Conservation (phyloP, 2,329 filamentous ascomycete species). For the Penicillium sp. region DNA sequence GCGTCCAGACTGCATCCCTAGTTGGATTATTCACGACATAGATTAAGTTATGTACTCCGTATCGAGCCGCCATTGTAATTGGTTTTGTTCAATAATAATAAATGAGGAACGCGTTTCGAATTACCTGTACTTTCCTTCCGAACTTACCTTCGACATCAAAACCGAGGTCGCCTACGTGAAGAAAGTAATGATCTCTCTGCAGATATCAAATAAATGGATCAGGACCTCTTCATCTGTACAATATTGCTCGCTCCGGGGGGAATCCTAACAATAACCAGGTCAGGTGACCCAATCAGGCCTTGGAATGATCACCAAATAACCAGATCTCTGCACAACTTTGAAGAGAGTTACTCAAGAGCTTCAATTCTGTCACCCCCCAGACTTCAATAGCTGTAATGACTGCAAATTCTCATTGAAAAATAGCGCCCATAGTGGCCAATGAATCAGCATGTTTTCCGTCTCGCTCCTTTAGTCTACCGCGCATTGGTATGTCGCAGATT, state of each 20-base stretch:
- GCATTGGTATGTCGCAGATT: slow-evolving; percentile 12
- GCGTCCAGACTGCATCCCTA: neutral
- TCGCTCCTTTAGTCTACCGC: neutral
- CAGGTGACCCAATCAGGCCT: neutral
- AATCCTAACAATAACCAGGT: neutral
- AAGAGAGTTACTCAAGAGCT: neutral
- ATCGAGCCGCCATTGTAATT: neutral
- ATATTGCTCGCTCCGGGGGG: neutral
- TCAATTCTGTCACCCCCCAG: too few relatives aligned
- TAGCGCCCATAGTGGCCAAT: neutral
- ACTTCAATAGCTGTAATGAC: neutral
- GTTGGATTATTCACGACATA: neutral
- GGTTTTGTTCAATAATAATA: neutral
- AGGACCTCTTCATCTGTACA: neutral
- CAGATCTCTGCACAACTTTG: too few relatives aligned
- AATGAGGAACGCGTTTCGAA: too few relatives aligned
- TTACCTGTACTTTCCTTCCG: too few relatives aligned
- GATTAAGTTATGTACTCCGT: too few relatives aligned
- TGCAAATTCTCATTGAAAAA: neutral
- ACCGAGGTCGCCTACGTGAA: too few relatives aligned
- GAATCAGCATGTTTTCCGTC: neutral
- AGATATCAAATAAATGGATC: too few relatives aligned
- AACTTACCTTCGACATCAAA: too few relatives aligned
- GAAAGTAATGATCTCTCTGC: too few relatives aligned
- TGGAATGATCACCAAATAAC: too few relatives aligned